These are phyloP conservation scores for Poa pratensis DNA, from an alignment of 176 grass and related monocot species.

Conservation along the genomic window DNA sequence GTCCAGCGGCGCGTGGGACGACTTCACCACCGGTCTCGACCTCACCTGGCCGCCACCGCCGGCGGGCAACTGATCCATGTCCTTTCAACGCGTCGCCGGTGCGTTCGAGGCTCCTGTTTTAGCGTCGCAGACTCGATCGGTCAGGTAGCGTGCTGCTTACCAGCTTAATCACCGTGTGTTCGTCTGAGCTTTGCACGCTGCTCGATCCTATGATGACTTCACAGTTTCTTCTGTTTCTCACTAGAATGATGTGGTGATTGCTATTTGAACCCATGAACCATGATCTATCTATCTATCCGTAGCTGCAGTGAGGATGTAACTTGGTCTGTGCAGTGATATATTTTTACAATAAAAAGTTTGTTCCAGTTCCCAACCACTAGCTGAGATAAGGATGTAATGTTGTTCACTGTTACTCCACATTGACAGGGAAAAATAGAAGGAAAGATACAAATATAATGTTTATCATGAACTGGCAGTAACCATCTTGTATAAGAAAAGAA, in stretches of 20 bases:
- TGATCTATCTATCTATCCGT: conserved; percentile 26
- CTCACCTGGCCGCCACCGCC: conserved; percentile 35
- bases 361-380: not conserved
- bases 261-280: conserved; percentile 2
- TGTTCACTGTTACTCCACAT: not conserved
- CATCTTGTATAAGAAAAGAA: not conserved
- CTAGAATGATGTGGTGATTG: not conserved
- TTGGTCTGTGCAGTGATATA: conserved; percentile 31
- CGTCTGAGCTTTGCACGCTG: too few relatives aligned
- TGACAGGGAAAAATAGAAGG: not conserved
- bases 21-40: conserved; percentile 46
- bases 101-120: conserved; percentile 19
- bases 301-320: conserved; percentile 20
- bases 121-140: too few relatives aligned
- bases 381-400: not conserved
- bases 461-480: not conserved
- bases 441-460: not conserved
- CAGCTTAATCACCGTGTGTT: too few relatives aligned
- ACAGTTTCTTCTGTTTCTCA: too few relatives aligned
- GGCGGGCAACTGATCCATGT: conserved; percentile 16
- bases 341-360: conserved; percentile 39
- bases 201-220: too few relatives aligned
- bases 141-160: too few relatives aligned
- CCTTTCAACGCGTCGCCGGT: not conserved
- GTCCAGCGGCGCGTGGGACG: conserved; percentile 37